Base-by-base conservation (phyloP, 306 rosid genomes). In the Corylus heterophylla region DNA sequence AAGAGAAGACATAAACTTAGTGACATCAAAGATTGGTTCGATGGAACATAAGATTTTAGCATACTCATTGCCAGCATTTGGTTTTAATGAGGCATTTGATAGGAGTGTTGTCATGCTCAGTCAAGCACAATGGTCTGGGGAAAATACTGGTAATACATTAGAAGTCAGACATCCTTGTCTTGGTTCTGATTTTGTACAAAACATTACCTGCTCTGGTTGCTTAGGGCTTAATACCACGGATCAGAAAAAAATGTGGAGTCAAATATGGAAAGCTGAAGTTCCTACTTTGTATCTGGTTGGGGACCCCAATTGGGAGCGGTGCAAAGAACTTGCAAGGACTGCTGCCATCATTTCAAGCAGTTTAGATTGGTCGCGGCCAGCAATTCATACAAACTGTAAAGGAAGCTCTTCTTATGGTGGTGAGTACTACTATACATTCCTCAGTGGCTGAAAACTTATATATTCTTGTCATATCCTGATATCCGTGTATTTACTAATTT, bases 51-150 rank as follows among this genome's bases (percentile, higher is more conserved):
- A 8, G 73, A 78, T 90, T 83, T 74, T 82, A 52, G 87, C 93
- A 0, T 83, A 90, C 71, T 89, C 95, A 0, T 83, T 89, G 82
- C 86, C 91, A 47, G 91, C 90, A 69, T 92, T 89, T 85, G 97
- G 97, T 22, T 88, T 92, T 56, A 92, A 86, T 81, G 94, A 91
- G 79, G 98, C 98, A 10, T 94, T 92, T 90, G 93, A 92, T 66
- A 83, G 95, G 87, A 85, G 90, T 2, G 85, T 92, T 81, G 62
- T 51, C 55, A 69, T 83, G 88, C 91, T 89, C 54, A 82, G 79
- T 77, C 85, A 80, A 45, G 81, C 78, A 72, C 87, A 74, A 27
- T 70, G 78, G 56, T 74, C 62, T 37, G 74, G 61, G 72, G 84
- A 79, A 69, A 84, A 54, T 55, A 68, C 45, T 8, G 29, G 69